Evolutionary conservation across 2,329 filamentous ascomycete genomes (phyloP).

Genomic region (Periconia sp.): DNA sequence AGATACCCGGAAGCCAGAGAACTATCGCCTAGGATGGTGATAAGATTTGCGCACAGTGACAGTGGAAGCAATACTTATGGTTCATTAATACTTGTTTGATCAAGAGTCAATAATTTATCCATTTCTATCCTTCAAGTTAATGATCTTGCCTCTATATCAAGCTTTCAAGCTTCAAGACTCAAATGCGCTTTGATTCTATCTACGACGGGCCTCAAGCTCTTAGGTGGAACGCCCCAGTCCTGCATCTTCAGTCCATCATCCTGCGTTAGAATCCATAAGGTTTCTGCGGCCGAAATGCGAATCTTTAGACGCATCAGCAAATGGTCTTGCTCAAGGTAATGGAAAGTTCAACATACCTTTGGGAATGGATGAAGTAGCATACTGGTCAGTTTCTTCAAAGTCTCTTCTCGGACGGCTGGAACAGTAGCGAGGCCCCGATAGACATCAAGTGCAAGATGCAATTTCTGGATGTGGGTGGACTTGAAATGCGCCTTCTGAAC

Average conservation of each 20-base stretch:
- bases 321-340: background rate
- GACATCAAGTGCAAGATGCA: constrained; percentile 79
- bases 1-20: too few relatives aligned
- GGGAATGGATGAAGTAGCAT: constrained; percentile 86
- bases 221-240: constrained; percentile 43
- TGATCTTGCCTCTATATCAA: too few relatives aligned
- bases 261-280: constrained; percentile 45
- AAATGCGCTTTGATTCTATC: constrained; percentile 32
- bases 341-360: constrained; percentile 54
- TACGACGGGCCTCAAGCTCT: constrained; percentile 37
- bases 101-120: too few relatives aligned
- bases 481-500: constrained; percentile 84
- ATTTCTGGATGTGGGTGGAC: constrained; percentile 78
- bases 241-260: constrained; percentile 42
- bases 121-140: too few relatives aligned
- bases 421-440: constrained; percentile 73
- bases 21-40: too few relatives aligned
- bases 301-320: constrained; percentile 23
- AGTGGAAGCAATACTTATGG: too few relatives aligned
- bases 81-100: too few relatives aligned
- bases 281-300: constrained; percentile 49
- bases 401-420: constrained; percentile 59
- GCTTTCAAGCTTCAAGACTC: too few relatives aligned
- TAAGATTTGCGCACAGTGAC: too few relatives aligned
- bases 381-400: constrained; percentile 71